Base-by-base conservation (phyloP, 1,139 yeast genomes). In the Pichia sp. region DNA sequence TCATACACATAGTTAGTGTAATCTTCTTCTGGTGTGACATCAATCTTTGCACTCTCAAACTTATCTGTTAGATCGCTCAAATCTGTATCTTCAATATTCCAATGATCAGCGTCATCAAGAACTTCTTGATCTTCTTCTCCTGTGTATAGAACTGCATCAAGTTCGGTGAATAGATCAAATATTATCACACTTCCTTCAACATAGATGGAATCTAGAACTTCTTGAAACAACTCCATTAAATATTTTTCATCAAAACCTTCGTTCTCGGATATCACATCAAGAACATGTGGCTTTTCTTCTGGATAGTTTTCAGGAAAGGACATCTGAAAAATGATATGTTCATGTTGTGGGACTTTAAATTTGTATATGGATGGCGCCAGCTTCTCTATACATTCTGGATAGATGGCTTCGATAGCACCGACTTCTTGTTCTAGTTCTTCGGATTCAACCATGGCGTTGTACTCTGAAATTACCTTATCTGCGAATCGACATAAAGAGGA, bases 321-420 rank as follows among this genome's bases (percentile, higher is more conserved):
- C 46, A 91, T 61, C 55, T 85, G 83, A 15, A 88, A 67, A 3
- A 67, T 65, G 38, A 85, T 68, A 38, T 72, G 73, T 51, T 76
- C 79, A 58, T 85, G 80, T 48, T 76, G 81, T 0, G 97, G 96
- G 1, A 89, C 69, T 11, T 62, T 65, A 32, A 90, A 70, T 24
- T 73, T 74, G 48, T 81, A 79, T 1, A 75, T 61, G 21, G 67
- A 70, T 0, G 73, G 69, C 0, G 67, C 72, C 4, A 62, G 49
- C 17, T 57, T 55, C 14, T 58, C 56, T 2, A 79, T 57, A 39
- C 75, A 72, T 15, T 75, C 86, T 1, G 96, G 96, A 60, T 81
- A 91, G n/a, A 93, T 91, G 3, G 96, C 95, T 53, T 87, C 86
- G 19, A 91, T 81, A 12, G 96, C 94, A 44, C 78, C 80, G 22